Base-by-base conservation (phyloP, 2,329 filamentous ascomycete genomes). In the Microcyclosporella mali region DNA sequence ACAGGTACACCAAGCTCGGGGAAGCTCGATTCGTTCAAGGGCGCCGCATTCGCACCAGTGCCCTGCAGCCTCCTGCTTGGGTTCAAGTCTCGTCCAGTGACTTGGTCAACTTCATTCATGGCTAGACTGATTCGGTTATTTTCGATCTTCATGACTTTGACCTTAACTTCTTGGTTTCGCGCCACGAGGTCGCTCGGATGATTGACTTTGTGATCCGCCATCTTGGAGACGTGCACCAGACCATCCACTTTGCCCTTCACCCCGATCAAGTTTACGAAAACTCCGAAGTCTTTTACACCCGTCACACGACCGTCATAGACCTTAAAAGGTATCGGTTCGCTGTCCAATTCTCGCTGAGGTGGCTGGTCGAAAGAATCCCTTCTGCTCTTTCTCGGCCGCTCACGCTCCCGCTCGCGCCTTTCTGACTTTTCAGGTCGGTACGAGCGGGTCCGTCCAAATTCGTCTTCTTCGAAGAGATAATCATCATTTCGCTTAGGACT, bases 51-150 rank as follows among this genome's bases (percentile, higher is more conserved):
- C 9, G 92, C 92, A 6, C 92, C 92, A 1, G 90, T 92, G 12
- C 85, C 88, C 21, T 85, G 82, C 58, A 97, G 78, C 35, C 84
- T 76, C 45, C 78, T 77, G 50, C 89, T 81, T 0, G 89, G 88
- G 21, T 83, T 79, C 30, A 95, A 69, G 59, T 98, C 92, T 59
- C 80, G 77, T 4, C 92, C 92, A 2, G 85, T 89, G 21, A 79
- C 76, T 63, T 98, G 92, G 56, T 98, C 90, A 12, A 95, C 89
- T 49, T 95, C 90, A 60, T 95, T 95, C 89, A 98, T 95, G 0
- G 89, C 95, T 4, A 98, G 69, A 0, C 88, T 89, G 56, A 97
- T 82, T 19, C 86, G 78, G 40, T 73, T 79, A 3, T 84, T 83
- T 59, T 97, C 85, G 40, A 95, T 82, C 60, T 85, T 95, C 57